A percentile compares a stretch with the other conserved stretches of the same genome.
Evolutionary conservation across 108 stramenopile genomes (phyloP).

Genomic region (Stephanodiscus triporus): DNA sequence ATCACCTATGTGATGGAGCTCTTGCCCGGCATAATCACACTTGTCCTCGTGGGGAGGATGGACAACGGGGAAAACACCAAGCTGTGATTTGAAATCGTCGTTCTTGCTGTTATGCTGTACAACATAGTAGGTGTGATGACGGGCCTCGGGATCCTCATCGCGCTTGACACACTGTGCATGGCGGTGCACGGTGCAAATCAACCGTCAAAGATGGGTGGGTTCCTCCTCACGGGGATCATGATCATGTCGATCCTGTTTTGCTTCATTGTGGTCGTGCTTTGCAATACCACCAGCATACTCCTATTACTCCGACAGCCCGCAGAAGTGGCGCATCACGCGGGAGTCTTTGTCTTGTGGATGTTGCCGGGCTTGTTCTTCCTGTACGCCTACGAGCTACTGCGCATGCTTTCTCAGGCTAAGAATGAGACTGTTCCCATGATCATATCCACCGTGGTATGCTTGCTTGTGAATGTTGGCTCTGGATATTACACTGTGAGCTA

Average conservation of each 20-base stretch:
- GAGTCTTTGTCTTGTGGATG: slow-evolving; percentile 28
- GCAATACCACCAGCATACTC: slow-evolving; percentile 22
- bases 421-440: slow-evolving; percentile 51
- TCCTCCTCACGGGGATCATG: slow-evolving; percentile 29
- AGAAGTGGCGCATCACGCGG: slow-evolving; percentile 28
- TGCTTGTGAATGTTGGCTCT: slow-evolving; percentile 31
- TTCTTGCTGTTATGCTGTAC: slow-evolving; percentile 35
- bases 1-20: slow-evolving; percentile 39
- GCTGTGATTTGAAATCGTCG: slow-evolving; percentile 43
- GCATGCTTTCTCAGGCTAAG: slow-evolving; percentile 43
- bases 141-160: slow-evolving; percentile 40
- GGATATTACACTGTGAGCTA: slow-evolving; percentile 47
- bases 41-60: slow-evolving; percentile 45
- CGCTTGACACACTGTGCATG: slow-evolving; percentile 51
- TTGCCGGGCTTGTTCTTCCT: slow-evolving; percentile 43
- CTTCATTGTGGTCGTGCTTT: slow-evolving; percentile 11
- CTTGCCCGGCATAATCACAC: slow-evolving; percentile 40
- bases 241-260: slow-evolving; percentile 20
- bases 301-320: slow-evolving; percentile 27
- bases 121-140: slow-evolving; percentile 39
- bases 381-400: slow-evolving; percentile 40
- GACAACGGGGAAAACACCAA: too few relatives aligned
- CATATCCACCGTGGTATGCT: slow-evolving; percentile 20
- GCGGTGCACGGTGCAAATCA: slow-evolving; percentile 50
- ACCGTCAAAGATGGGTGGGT: slow-evolving; percentile 46